Evolutionary conservation across 768 basidiomycete species (phyloP).

Genomic region (Suillus clintonianus): DNA sequence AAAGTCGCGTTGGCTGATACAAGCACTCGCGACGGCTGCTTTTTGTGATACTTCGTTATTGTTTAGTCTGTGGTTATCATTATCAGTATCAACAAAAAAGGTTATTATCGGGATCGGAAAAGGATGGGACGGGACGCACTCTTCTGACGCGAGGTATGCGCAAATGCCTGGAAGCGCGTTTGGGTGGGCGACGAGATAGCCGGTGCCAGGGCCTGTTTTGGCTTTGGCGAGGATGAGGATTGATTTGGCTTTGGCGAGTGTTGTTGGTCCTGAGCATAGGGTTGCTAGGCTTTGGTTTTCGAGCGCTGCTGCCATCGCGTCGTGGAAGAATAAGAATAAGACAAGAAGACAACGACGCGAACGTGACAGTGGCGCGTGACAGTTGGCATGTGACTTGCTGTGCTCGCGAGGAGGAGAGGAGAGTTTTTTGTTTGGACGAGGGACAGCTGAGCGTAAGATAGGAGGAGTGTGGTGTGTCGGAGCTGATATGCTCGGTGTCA

Average conservation of each 20-base stretch:
- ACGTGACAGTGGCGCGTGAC: neutral
- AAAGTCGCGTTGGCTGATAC: slow-evolving; percentile 23
- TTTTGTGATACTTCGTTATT: slow-evolving; percentile 29
- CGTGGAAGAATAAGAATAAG: neutral
- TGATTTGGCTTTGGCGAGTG: slow-evolving; percentile 21
- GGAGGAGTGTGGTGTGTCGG: no score
- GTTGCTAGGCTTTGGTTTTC: slow-evolving; percentile 19
- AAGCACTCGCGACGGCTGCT: slow-evolving; percentile 24
- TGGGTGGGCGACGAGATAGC: slow-evolving; percentile 21
- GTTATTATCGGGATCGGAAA: neutral
- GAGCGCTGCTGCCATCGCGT: slow-evolving; percentile 15
- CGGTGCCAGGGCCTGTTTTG: slow-evolving; percentile 30
- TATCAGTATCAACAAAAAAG: no score
- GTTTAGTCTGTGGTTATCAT: slow-evolving; percentile 28
- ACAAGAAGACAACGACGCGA: neutral
- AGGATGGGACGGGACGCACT: slow-evolving; percentile 16
- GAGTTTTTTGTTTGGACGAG: neutral
- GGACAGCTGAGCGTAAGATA: no score
- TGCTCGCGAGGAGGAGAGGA: no score
- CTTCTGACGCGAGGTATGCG: slow-evolving; percentile 34
- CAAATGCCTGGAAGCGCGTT: slow-evolving; percentile 29
- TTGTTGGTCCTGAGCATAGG: slow-evolving; percentile 30
- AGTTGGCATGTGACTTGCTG: neutral
- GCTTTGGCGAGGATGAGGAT: slow-evolving; percentile 20
- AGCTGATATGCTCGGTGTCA: no score